phyloP scores from a whole-genome alignment of 1,139 yeast genomes.

The Meyerozyma smithsonii region DNA sequence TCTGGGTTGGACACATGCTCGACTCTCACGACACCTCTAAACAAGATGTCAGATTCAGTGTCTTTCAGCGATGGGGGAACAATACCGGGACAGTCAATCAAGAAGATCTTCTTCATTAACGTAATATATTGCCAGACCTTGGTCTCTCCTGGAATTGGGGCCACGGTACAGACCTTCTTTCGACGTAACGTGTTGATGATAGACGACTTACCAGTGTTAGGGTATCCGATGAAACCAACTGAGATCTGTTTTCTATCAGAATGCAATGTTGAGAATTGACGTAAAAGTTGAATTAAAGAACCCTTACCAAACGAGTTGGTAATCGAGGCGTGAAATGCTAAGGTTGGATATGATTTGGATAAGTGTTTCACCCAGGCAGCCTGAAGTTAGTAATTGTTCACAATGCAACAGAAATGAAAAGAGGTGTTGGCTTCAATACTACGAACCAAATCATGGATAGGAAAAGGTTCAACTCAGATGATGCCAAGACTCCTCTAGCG shows the following conservation, averaged over 20 bases:
- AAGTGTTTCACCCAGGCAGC: slow-evolving; percentile 98
- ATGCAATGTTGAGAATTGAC: slow-evolving; percentile 90
- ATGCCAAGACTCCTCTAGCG: slow-evolving; percentile 36
- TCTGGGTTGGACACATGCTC: slow-evolving; percentile 95
- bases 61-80: slow-evolving; percentile 94
- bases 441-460: slow-evolving; percentile 46
- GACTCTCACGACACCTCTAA: slow-evolving; percentile 96
- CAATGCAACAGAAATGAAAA: slow-evolving; percentile 1
- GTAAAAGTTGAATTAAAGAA: slow-evolving; percentile 82
- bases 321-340: slow-evolving; percentile 97
- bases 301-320: slow-evolving; percentile 98
- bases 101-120: slow-evolving; percentile 87
- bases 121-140: slow-evolving; percentile 99
- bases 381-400: slow-evolving; percentile 42
- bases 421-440: slow-evolving; percentile 67
- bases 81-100: slow-evolving; percentile 98
- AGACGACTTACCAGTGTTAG: slow-evolving; percentile 95
- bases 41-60: slow-evolving; percentile 86
- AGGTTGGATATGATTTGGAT: slow-evolving; percentile 87
- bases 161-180: slow-evolving; percentile 94
- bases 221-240: slow-evolving; percentile 96
- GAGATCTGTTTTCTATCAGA: slow-evolving; percentile 93
- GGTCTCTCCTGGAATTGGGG: slow-evolving; percentile 98
- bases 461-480: slow-evolving; percentile 64
- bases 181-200: slow-evolving; percentile 89